Base-by-base conservation (phyloP, 1,284 basidiomycete genomes). In the Neonothopanus nambi region DNA sequence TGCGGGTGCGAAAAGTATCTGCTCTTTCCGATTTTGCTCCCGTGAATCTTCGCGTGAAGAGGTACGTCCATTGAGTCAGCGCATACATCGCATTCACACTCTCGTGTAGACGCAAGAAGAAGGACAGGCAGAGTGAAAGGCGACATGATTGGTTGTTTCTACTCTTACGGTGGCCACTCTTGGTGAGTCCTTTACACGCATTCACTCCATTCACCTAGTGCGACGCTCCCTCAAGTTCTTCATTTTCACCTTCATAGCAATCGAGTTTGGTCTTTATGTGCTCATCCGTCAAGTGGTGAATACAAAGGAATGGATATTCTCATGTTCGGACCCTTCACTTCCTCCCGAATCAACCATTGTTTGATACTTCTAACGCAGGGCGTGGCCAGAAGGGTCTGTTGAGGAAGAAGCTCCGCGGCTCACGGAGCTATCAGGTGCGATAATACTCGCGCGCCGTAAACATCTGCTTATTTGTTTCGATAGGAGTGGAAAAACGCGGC, bases 11-110 rank as follows among this genome's bases (percentile, higher is more conserved):
- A 64, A 94, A 93, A 71, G 84, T 97, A 13, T 87, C 91, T 48
- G 93, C 94, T 0, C 74, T 95, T 41, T 93, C 89, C 9, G 95
- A 97, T 69, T 98, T 96, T 67, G 95, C 95, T 1, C 95, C 95
- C 0, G 85, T 98, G 17, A 91, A 95, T 66, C 71, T 92, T 59
- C 85, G 79, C 63, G 86, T 96, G 26, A 84, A 80, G 67, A 82
- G 75, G 89, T 87, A 59, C 51, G 66, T 68, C 48, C 21, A 23
- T 35, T 28, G 51, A 18, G 12, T 40, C 21, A 23, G 13, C 15
- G 30, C 30, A 23, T 26, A 17, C 15, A 21, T 33, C 38, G n/a
- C n/a, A n/a, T 5, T n/a, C 12, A 11, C 40, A 42, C 41, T 24
- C 23, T 20, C 44, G 6, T 33, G 3, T 44, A 81, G 77, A 60